Evolutionary conservation across 2,329 filamentous ascomycete genomes (phyloP).

Genomic region (Phoma sp.): DNA sequence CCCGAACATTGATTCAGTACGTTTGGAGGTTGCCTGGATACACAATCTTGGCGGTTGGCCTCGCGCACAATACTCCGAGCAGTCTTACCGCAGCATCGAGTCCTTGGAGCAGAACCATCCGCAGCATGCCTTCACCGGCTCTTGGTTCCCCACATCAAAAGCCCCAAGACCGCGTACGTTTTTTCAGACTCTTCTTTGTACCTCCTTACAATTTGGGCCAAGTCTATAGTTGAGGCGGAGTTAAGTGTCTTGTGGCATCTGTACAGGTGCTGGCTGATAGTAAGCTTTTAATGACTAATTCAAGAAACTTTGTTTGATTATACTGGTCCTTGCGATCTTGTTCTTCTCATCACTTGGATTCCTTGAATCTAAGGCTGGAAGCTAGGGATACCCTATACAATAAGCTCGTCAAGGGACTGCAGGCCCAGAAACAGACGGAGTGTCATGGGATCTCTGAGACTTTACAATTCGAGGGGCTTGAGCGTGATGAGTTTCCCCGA

Average conservation of each 20-base stretch:
- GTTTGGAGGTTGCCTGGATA: constrained; percentile 15
- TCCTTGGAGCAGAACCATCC: not conserved
- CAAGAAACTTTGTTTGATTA: not conserved
- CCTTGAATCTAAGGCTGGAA: too few relatives aligned
- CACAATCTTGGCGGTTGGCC: constrained; percentile 5
- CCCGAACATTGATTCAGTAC: constrained; percentile 3
- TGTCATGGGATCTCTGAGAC: too few relatives aligned
- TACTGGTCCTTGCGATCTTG: not conserved
- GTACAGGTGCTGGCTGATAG: not conserved
- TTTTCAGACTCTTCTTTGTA: constrained; percentile 9
- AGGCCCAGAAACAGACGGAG: too few relatives aligned
- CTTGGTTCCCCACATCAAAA: not conserved
- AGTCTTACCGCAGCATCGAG: not conserved
- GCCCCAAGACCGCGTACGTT: not conserved
- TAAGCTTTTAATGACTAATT: constrained; percentile 7
- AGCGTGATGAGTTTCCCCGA: too few relatives aligned
- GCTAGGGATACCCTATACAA: too few relatives aligned
- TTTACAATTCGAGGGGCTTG: too few relatives aligned
- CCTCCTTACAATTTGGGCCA: not conserved
- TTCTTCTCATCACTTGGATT: not conserved
- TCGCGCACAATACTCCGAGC: not conserved
- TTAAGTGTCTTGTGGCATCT: not conserved
- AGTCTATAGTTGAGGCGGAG: constrained; percentile 1
- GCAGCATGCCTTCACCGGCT: not conserved
- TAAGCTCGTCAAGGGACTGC: too few relatives aligned